Base-by-base conservation (phyloP, 73 alveolate genomes). In the Paramecium sonneborni region DNA sequence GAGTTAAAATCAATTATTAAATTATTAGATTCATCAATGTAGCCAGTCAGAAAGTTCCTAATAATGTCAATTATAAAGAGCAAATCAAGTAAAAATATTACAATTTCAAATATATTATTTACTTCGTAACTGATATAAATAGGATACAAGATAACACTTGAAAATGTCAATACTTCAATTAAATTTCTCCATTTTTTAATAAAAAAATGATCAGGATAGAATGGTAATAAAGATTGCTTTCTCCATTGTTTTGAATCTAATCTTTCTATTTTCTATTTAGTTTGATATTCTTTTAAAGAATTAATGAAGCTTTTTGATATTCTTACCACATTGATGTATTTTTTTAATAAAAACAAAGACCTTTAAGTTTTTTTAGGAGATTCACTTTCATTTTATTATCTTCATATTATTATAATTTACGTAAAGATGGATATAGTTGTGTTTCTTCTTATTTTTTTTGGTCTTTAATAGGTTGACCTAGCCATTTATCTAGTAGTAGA, bases 191-290 rank as follows among this genome's bases (percentile, higher is more conserved):
- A 74, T 30, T 30, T 74, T 74, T 74, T 74, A n/a, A 74, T 35
- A 38, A 74, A 74, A 35, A 35, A 30, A 18, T 74, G 68, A 38
- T 74, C 87, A 35, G 87, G 87, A 34, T 74, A 74, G 20, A 74
- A 74, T 28, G 87, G 87, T 30, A 74, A 18, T n/a, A 38, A n/a
- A 9, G 68, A 52, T 52, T 52, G 30, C 30, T 52, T 52, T 21
- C 18, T 52, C 68, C 68, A 52, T 52, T n/a, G 11, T 52, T 52
- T 52, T 18, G 68, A 52, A 52, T 52, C 68, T 18, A 52, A 9
- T 52, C 68, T 52, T 52, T 52, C 14, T 52, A 52, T 52, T 18
- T 52, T 18, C 68, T 52, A 52, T 52, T 52, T 52, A 18, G 15
- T 52, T n/a, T 52, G 18, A 52, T 52, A 52, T 52, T 52, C 68